A percentile compares a stretch with the other conserved stretches of the same genome.
Conservation (phyloP, 2,329 filamentous ascomycete genomes). For the Microcyclosporella mali region DNA sequence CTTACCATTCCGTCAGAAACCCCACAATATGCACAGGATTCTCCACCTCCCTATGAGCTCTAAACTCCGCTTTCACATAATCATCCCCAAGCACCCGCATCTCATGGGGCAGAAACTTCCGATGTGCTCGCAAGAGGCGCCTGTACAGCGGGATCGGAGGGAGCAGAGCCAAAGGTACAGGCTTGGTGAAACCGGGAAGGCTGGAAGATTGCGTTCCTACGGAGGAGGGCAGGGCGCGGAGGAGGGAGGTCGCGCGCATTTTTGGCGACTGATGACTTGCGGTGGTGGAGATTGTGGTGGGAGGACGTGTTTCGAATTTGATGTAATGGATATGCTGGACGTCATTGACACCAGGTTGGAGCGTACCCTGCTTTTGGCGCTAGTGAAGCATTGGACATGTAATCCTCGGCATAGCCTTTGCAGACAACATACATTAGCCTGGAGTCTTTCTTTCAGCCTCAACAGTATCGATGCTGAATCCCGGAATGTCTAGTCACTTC, state of each 20-base stretch:
- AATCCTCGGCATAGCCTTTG: too few species aligned
- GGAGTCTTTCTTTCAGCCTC: too few species aligned
- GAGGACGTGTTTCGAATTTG: too few species aligned
- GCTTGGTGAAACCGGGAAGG: too few species aligned
- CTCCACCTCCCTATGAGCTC: conserved; percentile 73
- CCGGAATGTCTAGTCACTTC: too few species aligned
- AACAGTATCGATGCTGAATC: too few species aligned
- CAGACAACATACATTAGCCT: too few species aligned
- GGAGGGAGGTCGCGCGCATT: conserved; percentile 23
- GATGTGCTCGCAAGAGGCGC: conserved; percentile 76
- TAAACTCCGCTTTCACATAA: conserved; percentile 90
- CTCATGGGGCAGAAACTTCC: conserved; percentile 67
- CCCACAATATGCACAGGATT: conserved; percentile 92
- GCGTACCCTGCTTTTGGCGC: too few species aligned
- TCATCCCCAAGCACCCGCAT: conserved; percentile 79
- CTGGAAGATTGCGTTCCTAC: conserved; percentile 29
- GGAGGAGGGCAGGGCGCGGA: conserved; percentile 29
- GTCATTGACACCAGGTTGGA: too few species aligned
- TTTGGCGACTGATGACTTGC: neutral
- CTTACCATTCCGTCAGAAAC: conserved; percentile 94
- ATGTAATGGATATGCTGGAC: too few species aligned
- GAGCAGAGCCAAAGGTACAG: conserved; percentile 61
- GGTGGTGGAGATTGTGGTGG: too few species aligned
- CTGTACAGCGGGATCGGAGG: conserved; percentile 87
- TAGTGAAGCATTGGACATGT: too few species aligned